Evolutionary conservation across 495 filamentous ascomycete species (phyloP), one percentile per base, ranked within the genome.

Genomic region (Aspergillus haitiensis): DNA sequence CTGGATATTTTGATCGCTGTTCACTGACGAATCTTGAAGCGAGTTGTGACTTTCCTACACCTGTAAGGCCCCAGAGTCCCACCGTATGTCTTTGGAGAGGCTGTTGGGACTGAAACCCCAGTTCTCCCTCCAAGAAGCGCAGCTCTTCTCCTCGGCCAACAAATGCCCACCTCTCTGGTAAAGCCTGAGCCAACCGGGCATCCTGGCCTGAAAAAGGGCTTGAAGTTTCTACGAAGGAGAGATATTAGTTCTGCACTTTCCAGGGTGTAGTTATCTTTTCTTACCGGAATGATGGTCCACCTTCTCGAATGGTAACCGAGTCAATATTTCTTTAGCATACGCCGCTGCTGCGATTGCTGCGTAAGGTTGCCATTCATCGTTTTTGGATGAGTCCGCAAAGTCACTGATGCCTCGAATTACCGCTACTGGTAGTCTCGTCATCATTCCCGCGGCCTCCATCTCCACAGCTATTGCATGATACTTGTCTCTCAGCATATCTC

Each of bases 361-460:
- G 18, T 46, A 46, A 3, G 42, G 42, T 15, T 46, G 42, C 42
- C 42, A 46, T 13, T 16, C 42, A 46, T 46, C 42, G 7, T 46
- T 46, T 15, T 46, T 46, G n/a, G 42, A 13, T 13, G 12, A 16
- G 15, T 46, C 42, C 42, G 42, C 42, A 46, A 46, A 46, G 42
- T 46, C 42, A 16, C 42, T 46, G 42, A 46, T 46, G 12, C 42
- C 42, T 46, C 42, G 42, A 46, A 46, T 46, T 15, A 46, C 42
- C 6, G 42, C 42, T 5, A 46, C 42, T 46, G 42, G 42, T 15
- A 46, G 42, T 16, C 42, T 46, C 1, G 42, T 46, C 42, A 46
- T 46, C 42, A 46, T 46, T n/a, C 42, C 42, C 7, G 42, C 42
- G 12, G 42, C 42, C 42, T 46, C 42, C 42, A 46, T 46, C 42